phyloP scores from a whole-genome alignment of 2,329 filamentous ascomycete species.

The Aureobasidium uvarum region DNA sequence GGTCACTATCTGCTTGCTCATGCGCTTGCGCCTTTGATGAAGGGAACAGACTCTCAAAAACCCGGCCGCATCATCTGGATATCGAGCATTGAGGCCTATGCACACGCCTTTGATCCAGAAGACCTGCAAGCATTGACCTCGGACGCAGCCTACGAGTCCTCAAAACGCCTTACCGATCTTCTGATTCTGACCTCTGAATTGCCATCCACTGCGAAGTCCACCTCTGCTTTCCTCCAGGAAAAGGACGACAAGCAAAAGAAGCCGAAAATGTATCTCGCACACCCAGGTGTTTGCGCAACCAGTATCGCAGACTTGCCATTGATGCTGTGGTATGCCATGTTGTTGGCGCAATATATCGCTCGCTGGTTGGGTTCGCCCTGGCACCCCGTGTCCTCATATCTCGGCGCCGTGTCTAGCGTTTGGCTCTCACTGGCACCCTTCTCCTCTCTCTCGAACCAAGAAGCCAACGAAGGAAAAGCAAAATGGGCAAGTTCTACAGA shows the following conservation, averaged over 20 bases:
- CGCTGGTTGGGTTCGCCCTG: slow-evolving; percentile 83
- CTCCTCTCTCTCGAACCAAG: slow-evolving; percentile 58
- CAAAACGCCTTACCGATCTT: slow-evolving; percentile 83
- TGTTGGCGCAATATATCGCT: slow-evolving; percentile 64
- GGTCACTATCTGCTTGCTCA: slow-evolving; percentile 91
- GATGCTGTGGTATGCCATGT: slow-evolving; percentile 68
- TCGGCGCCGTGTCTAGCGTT: slow-evolving; percentile 70
- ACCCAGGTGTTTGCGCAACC: slow-evolving; percentile 85
- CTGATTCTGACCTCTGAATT: slow-evolving; percentile 71
- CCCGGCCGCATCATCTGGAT: slow-evolving; percentile 78
- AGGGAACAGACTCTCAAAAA: slow-evolving; percentile 44
- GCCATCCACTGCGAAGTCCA: slow-evolving; percentile 59
- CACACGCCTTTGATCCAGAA: slow-evolving; percentile 56
- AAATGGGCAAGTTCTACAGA: slow-evolving; percentile 86
- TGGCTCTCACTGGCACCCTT: slow-evolving; percentile 73
- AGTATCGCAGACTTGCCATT: slow-evolving; percentile 72
- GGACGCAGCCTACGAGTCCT: slow-evolving; percentile 72
- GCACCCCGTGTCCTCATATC: slow-evolving; percentile 76
- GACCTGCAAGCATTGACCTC: slow-evolving; percentile 74
- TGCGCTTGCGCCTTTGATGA: slow-evolving; percentile 71
- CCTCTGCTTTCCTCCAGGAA: slow-evolving; percentile 55
- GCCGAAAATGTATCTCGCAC: slow-evolving; percentile 72
- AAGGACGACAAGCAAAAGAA: slow-evolving; percentile 34
- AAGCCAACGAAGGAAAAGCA: slow-evolving; percentile 53
- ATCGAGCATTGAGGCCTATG: slow-evolving; percentile 71